phyloP scores from a whole-genome alignment of 345 rosid genomes.

The Eucalyptus caleyi region DNA sequence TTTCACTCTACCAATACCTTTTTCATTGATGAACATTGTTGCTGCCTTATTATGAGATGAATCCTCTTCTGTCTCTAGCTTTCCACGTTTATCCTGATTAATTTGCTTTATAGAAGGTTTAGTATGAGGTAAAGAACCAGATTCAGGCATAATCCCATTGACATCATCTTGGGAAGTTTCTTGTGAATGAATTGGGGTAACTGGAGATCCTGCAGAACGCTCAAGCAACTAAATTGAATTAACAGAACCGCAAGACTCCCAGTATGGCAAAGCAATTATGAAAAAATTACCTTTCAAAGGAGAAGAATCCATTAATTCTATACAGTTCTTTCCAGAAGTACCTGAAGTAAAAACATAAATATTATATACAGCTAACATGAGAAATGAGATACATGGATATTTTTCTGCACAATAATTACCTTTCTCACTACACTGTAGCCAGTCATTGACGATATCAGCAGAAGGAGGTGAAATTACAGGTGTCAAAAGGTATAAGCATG shows the following conservation, averaged over 20 bases:
- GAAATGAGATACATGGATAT: background rate
- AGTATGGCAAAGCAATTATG: background rate
- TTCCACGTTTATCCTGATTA: slow-evolving; percentile 8
- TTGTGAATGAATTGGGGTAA: slow-evolving; percentile 10
- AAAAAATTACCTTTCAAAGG: slow-evolving; percentile 17
- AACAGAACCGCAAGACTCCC: background rate
- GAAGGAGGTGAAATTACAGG: slow-evolving; percentile 69
- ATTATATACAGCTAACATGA: background rate
- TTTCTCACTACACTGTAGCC: slow-evolving; percentile 31
- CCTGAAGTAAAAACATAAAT: slow-evolving; percentile 1
- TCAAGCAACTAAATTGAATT: background rate
- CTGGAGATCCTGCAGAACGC: slow-evolving; percentile 15
- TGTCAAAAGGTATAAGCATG: slow-evolving; percentile 52
- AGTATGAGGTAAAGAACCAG: slow-evolving; percentile 6
- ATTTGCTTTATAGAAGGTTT: slow-evolving; percentile 6
- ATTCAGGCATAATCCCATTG: slow-evolving; percentile 5
- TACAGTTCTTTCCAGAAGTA: slow-evolving; percentile 3
- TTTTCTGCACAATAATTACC: slow-evolving; percentile 23
- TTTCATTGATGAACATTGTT: slow-evolving; percentile 6
- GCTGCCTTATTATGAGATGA: background rate
- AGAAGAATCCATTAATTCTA: slow-evolving; percentile 1
- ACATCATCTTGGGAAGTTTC: slow-evolving; percentile 8
- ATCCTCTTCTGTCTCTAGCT: slow-evolving; percentile 8
- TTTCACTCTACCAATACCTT: slow-evolving; percentile 9
- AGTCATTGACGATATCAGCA: slow-evolving; percentile 35